These are phyloP conservation scores for Cryptococcus sp. DNA, from an alignment of 1,284 basidiomycete genomes.

Conservation along the genomic window DNA sequence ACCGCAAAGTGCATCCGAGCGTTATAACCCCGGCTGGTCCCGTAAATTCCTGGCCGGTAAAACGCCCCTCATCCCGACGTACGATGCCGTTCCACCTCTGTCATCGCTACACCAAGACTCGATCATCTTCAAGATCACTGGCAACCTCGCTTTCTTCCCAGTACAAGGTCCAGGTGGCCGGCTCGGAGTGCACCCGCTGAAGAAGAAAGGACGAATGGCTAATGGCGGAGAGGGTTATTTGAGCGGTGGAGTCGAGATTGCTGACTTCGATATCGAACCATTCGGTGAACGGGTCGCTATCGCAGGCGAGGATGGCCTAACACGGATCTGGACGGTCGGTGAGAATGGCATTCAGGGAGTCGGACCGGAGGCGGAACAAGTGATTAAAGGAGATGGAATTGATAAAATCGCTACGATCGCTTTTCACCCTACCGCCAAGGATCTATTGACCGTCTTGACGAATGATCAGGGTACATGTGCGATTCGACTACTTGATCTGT, in stretches of 20 bases:
- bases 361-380: conserved; percentile 30
- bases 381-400: conserved; percentile 34
- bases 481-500: conserved; percentile 44
- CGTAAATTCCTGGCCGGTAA: conserved; percentile 49
- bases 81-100: conserved; percentile 47
- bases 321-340: conserved; percentile 44
- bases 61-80: conserved; percentile 49
- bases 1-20: not conserved
- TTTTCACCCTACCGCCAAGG: conserved; percentile 47
- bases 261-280: conserved; percentile 45
- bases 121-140: conserved; percentile 39
- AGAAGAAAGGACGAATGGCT: conserved; percentile 45
- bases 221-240: conserved; percentile 41
- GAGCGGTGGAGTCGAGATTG: conserved; percentile 42
- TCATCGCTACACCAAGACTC: conserved; percentile 47
- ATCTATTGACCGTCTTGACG: conserved; percentile 43
- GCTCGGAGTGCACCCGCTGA: conserved; percentile 46
- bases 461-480: conserved; percentile 44
- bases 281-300: conserved; percentile 37
- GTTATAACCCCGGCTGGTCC: conserved; percentile 46
- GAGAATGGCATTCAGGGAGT: conserved; percentile 30
- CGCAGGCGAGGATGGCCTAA: conserved; percentile 47
- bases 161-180: conserved; percentile 50
- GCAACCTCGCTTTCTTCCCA: conserved; percentile 46
- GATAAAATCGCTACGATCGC: conserved; percentile 46